Percentiles rank a stretch among this genome's conserved stretches.
These are phyloP conservation scores for Macrolepiota albuminosa DNA, from an alignment of 768 basidiomycete genomes.

Conservation along the genomic window DNA sequence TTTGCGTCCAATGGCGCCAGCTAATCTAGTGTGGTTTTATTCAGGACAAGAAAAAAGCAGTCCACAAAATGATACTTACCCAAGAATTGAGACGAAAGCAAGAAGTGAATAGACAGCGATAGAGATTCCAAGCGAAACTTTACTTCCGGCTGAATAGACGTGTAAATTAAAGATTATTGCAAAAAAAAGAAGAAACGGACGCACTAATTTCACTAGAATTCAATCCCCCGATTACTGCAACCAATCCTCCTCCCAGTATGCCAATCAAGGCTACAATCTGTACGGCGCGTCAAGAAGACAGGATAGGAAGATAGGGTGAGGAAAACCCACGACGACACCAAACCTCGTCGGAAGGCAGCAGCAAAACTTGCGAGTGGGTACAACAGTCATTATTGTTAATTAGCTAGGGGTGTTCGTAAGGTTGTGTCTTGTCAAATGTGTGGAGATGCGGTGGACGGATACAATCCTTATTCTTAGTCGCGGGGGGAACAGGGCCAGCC, in stretches of 20 bases:
- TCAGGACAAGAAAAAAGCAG: neutral
- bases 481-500: slow-evolving; percentile 43
- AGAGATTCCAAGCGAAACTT: slow-evolving; percentile 35
- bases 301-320: neutral
- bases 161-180: neutral
- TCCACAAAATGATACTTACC: slow-evolving; percentile 25
- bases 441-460: slow-evolving; percentile 9
- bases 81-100: slow-evolving; percentile 39
- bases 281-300: neutral
- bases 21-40: slow-evolving; percentile 24
- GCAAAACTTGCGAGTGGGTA: slow-evolving; percentile 40
- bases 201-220: slow-evolving; percentile 12
- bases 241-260: slow-evolving; percentile 34
- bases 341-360: slow-evolving; percentile 47
- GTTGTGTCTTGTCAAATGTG: slow-evolving; percentile 7
- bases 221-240: slow-evolving; percentile 29
- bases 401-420: slow-evolving; percentile 2
- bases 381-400: slow-evolving; percentile 27
- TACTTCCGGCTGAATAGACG: slow-evolving; percentile 26
- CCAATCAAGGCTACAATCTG: slow-evolving; percentile 42
- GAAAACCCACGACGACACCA: slow-evolving; percentile 38
- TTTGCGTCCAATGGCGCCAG: slow-evolving; percentile 38
- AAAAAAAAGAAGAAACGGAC: neutral
- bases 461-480: slow-evolving; percentile 15
- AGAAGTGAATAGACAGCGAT: slow-evolving; percentile 37